Evolutionary conservation across 23 red algal genomes (phyloP).

Genomic region (Gracilaria gracilis): DNA sequence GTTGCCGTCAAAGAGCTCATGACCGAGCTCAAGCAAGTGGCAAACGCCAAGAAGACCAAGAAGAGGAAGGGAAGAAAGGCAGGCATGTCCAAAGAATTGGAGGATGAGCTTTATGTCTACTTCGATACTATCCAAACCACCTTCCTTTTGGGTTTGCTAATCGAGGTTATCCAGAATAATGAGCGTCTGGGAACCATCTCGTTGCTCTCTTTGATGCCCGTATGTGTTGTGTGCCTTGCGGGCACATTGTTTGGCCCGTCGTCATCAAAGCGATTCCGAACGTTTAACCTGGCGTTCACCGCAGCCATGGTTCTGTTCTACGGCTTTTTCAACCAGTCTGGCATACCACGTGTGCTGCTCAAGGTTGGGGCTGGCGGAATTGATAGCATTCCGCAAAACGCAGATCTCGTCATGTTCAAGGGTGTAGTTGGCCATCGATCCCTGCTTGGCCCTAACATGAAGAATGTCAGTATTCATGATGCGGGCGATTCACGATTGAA

Average conservation of each 20-base stretch:
- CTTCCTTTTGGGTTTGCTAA: slow-evolving; percentile 71
- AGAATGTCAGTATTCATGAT: slow-evolving; percentile 68
- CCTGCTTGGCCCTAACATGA: slow-evolving; percentile 61
- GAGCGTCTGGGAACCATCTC: slow-evolving; percentile 66
- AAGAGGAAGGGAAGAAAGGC: slow-evolving; percentile 62
- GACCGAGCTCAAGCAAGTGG: slow-evolving; percentile 72
- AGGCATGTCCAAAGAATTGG: slow-evolving; percentile 71
- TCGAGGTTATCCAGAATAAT: slow-evolving; percentile 77
- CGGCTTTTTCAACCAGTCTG: slow-evolving; percentile 66
- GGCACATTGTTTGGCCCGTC: slow-evolving; percentile 53
- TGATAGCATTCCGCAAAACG: slow-evolving; percentile 46
- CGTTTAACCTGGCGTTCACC: slow-evolving; percentile 47
- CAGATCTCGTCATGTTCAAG: slow-evolving; percentile 69
- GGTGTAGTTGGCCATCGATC: slow-evolving; percentile 60
- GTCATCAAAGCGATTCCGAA: slow-evolving; percentile 55
- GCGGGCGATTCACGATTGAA: slow-evolving; percentile 53
- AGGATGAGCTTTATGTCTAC: slow-evolving; percentile 75
- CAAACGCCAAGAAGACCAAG: slow-evolving; percentile 70
- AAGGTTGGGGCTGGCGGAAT: slow-evolving; percentile 38
- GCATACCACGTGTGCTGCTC: slow-evolving; percentile 58
- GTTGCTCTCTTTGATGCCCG: slow-evolving; percentile 54
- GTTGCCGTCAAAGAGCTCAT: slow-evolving; percentile 78
- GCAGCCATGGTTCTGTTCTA: slow-evolving; percentile 68
- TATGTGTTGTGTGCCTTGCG: slow-evolving; percentile 62
- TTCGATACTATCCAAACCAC: slow-evolving; percentile 85